These are phyloP conservation scores for Cajanus cajan DNA, from an alignment of 306 rosid species.

Conservation along the genomic window DNA sequence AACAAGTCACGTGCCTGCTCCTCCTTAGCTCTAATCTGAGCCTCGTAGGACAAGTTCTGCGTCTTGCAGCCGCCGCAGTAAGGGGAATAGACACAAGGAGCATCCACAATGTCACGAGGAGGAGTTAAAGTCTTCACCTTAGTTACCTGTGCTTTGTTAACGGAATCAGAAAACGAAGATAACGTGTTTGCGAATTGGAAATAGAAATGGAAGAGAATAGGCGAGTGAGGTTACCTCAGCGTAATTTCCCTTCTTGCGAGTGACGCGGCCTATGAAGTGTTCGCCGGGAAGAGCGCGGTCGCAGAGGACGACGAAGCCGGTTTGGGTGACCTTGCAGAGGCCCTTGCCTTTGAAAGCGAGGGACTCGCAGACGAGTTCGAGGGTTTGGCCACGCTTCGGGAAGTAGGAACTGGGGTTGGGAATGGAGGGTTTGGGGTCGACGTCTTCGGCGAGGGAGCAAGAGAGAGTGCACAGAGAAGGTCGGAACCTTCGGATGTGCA, in stretches of 20 bases:
- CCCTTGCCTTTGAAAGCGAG: constrained; percentile 92
- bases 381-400: constrained; percentile 85
- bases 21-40: constrained; percentile 84
- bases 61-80: constrained; percentile 96
- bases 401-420: constrained; percentile 44
- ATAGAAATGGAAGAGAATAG: background rate
- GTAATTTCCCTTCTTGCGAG: constrained; percentile 76
- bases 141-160: constrained; percentile 52
- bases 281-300: constrained; percentile 97
- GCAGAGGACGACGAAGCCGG: constrained; percentile 86
- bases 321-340: constrained; percentile 70
- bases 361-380: constrained; percentile 82
- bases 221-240: constrained; percentile 67
- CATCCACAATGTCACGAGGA: constrained; percentile 72
- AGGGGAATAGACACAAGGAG: constrained; percentile 88
- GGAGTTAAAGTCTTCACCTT: constrained; percentile 80
- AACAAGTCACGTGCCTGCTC: constrained; percentile 79
- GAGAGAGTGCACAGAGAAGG: constrained; percentile 32
- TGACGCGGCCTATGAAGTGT: constrained; percentile 82
- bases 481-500: constrained; percentile 45
- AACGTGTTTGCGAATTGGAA: too few species aligned
- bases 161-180: background rate
- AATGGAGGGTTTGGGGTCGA: constrained; percentile 14
- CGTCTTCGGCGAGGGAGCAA: constrained; percentile 41
- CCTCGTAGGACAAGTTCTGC: constrained; percentile 74